phyloP scores from a whole-genome alignment of 129 eudicot species.

The Artemisia annua region DNA sequence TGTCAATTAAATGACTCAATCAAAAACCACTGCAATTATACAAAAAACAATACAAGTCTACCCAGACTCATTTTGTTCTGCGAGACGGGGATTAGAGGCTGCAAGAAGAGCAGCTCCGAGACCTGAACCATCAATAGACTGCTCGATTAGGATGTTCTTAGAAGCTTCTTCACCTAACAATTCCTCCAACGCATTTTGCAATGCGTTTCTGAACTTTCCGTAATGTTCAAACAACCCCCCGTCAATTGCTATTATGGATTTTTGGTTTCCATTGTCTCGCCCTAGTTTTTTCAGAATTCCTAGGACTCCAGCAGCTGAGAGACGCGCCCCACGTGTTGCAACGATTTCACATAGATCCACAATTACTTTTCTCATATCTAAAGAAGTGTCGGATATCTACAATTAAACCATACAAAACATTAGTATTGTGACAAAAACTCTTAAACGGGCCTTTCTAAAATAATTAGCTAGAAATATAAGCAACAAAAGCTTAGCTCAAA shows the following conservation, averaged over 20 bases:
- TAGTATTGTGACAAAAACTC: too few species aligned
- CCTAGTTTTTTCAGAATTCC: conserved; percentile 80
- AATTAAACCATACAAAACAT: not conserved
- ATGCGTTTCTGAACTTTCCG: conserved; percentile 53
- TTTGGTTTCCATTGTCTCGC: conserved; percentile 55
- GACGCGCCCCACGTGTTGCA: conserved; percentile 89
- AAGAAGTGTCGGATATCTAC: conserved; percentile 71
- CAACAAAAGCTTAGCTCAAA: not conserved
- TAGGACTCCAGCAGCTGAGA: conserved; percentile 84
- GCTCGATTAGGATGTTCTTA: conserved; percentile 44
- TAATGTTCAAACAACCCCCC: conserved; percentile 94
- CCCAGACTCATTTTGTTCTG: conserved; percentile 42
- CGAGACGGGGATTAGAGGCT: conserved; percentile 86
- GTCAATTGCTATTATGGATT: conserved; percentile 75
- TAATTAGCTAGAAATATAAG: too few species aligned
- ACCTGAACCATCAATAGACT: conserved; percentile 85
- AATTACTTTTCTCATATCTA: conserved; percentile 60
- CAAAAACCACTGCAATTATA: conserved; percentile 13
- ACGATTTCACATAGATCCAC: conserved; percentile 73
- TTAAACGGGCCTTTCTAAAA: too few species aligned
- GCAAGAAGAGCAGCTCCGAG: conserved; percentile 95
- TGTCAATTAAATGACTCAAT: not conserved
- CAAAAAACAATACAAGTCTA: conserved; percentile 25
- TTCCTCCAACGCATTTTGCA: conserved; percentile 56
- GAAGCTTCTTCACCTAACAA: conserved; percentile 63